These are phyloP conservation scores for Beauveria scarabaeidicola DNA, from an alignment of 2,329 filamentous ascomycete genomes.

Conservation along the genomic window DNA sequence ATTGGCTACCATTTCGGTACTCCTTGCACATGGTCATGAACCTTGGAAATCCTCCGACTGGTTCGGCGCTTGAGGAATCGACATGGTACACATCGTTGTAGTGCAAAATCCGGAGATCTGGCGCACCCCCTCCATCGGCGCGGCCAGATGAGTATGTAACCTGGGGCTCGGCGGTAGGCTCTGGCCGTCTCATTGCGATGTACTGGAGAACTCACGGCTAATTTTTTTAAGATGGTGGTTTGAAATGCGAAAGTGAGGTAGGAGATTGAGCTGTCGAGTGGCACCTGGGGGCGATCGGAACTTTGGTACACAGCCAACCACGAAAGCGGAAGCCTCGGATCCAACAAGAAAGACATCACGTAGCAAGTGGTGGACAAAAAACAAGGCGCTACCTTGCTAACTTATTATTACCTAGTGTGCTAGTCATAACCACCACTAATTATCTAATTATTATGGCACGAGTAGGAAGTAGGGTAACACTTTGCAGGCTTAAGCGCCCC, in stretches of 20 bases:
- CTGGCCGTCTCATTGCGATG: background rate
- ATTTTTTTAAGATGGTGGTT: background rate
- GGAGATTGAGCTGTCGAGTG: background rate
- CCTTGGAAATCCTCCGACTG: conserved; percentile 70
- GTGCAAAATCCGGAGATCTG: conserved; percentile 74
- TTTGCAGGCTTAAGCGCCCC: background rate
- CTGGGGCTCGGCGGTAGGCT: conserved; percentile 10
- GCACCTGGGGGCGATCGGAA: background rate
- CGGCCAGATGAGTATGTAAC: conserved; percentile 14
- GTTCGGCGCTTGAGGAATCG: conserved; percentile 65
- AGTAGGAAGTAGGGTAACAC: background rate
- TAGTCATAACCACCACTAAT: too few species aligned
- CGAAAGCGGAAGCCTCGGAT: conserved; percentile 4
- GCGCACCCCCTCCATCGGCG: conserved; percentile 25
- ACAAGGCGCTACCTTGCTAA: too few species aligned
- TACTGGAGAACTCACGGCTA: background rate
- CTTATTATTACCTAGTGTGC: too few species aligned
- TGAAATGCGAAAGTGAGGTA: background rate
- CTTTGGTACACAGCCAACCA: background rate
- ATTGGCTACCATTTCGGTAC: conserved; percentile 57
- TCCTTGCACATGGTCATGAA: conserved; percentile 73
- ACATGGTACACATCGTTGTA: conserved; percentile 95
- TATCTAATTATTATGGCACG: too few species aligned
- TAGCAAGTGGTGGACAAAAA: background rate
- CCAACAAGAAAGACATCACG: background rate